Conservation (phyloP, 2,329 filamentous ascomycete genomes). For the Claviceps humidiphila region DNA sequence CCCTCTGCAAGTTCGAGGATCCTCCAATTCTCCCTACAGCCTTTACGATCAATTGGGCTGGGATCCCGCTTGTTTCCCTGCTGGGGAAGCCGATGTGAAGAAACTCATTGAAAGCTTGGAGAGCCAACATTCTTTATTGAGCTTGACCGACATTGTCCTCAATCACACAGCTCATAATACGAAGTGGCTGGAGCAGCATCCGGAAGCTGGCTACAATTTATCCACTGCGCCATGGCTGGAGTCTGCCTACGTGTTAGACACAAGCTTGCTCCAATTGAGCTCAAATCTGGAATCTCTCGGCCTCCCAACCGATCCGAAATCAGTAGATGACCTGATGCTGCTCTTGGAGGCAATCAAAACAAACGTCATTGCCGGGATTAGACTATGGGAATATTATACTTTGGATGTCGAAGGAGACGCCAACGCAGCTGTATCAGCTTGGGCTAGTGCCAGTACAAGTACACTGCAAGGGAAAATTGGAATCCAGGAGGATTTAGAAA, state of each 20-base stretch:
- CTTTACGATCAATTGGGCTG: slow-evolving; percentile 85
- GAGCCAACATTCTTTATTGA: slow-evolving; percentile 69
- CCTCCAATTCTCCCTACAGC: slow-evolving; percentile 94
- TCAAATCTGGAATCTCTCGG: slow-evolving; percentile 55
- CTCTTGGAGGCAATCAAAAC: slow-evolving; percentile 79
- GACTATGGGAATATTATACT: slow-evolving; percentile 89
- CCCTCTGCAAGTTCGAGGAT: slow-evolving; percentile 74
- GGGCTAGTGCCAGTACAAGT: slow-evolving; percentile 48
- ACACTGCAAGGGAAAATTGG: slow-evolving; percentile 32
- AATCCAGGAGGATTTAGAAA: slow-evolving; percentile 27
- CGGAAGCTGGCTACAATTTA: slow-evolving; percentile 90
- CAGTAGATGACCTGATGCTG: slow-evolving; percentile 56
- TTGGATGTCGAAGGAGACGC: slow-evolving; percentile 64
- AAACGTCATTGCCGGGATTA: slow-evolving; percentile 62
- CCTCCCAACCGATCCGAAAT: slow-evolving; percentile 61
- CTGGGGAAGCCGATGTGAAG: slow-evolving; percentile 69
- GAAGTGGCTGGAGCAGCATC: slow-evolving; percentile 85
- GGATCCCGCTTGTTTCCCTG: slow-evolving; percentile 69
- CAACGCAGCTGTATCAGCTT: slow-evolving; percentile 55
- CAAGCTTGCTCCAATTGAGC: slow-evolving; percentile 60
- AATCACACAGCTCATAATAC: slow-evolving; percentile 97
- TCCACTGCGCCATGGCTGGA: slow-evolving; percentile 72
- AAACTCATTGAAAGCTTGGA: slow-evolving; percentile 71
- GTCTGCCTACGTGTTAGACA: slow-evolving; percentile 49
- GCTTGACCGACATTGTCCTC: slow-evolving; percentile 90